Base-by-base conservation (phyloP, 345 rosid genomes). In the Limnanthes douglasii region DNA sequence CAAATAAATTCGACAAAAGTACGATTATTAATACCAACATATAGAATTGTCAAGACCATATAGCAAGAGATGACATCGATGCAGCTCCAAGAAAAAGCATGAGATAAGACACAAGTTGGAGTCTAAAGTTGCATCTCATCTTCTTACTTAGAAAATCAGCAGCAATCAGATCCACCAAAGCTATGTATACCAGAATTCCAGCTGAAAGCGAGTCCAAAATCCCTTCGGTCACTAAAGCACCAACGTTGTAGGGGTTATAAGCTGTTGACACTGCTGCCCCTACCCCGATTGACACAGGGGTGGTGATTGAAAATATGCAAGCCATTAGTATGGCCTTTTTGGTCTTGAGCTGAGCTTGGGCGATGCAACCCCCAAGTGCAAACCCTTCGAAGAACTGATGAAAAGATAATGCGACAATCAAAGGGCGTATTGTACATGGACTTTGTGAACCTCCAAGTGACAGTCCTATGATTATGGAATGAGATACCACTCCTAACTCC, bases 361-460 rank as follows among this genome's bases (percentile, higher is more conserved):
- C 62, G 18, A 80, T 80, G 76, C 96, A 90, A 18, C 98, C 98
- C 20, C 93, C 96, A 0, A 85, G 77, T 1, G 96, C 96, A 34
- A 85, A 70, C 11, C 96, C 98, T 69, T 90, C 98, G 17, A 90
- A 90, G 71, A 90, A 80, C 23, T 84, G 98, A 56, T 90, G 96
- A 50, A 78, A 90, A 5, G 94, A 77, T 33, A 85, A 54, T 12
- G 98, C 98, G 5, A 85, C 94, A 5, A 80, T 72, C 11, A 78
- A 61, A 5, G 98, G 98, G 37, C 83, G 50, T 48, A 90, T 72
- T 0, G 93, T 80, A 47, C 92, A 75, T 0, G 93, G 85, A 51
- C 85, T 75, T 37, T 70, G 66, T 0, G 94, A 77, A 13, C 77
- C 92, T 8, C 96, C 98, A 0, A 84, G 68, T 0, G 98, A 90